Evolutionary conservation across 2,329 filamentous ascomycete genomes (phyloP), one percentile per base, ranked within the genome.

Genomic region (Fusarium bulbicola): DNA sequence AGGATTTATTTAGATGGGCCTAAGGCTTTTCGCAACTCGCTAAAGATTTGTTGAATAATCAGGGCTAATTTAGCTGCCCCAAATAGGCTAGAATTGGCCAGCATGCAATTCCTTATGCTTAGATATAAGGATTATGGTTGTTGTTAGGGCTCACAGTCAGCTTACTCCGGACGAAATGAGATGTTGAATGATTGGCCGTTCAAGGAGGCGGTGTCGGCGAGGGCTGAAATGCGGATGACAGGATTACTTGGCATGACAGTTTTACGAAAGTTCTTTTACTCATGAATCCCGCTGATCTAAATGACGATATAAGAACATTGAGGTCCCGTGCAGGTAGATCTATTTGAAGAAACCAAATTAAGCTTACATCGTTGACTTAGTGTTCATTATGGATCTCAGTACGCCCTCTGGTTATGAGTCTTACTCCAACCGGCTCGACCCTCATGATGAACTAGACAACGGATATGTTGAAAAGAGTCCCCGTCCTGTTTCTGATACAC

Each of bases 361-460:
- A 40, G 34, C 59, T 46, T 63, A 56, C 21, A 7, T 46, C 32
- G 20, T 20, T 21, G 8, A 39, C 16, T 18, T 21, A 24, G 9
- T 36, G 5, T 21, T 40, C 10, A 63, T 16, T 3, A 66, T 67
- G 64, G 64, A 67, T 16, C 54, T 67, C 2, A 67, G 64, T 36
- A n/a, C 37, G 0, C 64, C 63, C 0, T 67, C 64, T 20, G 53
- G 53, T 8, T 67, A 67, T 18, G 64, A 67, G 6, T 67, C 64
- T 1, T 67, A 67, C 40, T 67, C 64, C 1, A 67, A 67, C 46
- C 45, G 64, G 5, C 64, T 67, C 12, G 63, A 67, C 18, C 64
- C 63, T 30, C 54, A 67, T 14, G 64, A 67, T 14, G 64, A 67
- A 14, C 32, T 32, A 5, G 53, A 67, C 13, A 26, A 37, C 9